Conservation (phyloP, 1,139 yeast genomes). For the Blastobotrys elegans region DNA sequence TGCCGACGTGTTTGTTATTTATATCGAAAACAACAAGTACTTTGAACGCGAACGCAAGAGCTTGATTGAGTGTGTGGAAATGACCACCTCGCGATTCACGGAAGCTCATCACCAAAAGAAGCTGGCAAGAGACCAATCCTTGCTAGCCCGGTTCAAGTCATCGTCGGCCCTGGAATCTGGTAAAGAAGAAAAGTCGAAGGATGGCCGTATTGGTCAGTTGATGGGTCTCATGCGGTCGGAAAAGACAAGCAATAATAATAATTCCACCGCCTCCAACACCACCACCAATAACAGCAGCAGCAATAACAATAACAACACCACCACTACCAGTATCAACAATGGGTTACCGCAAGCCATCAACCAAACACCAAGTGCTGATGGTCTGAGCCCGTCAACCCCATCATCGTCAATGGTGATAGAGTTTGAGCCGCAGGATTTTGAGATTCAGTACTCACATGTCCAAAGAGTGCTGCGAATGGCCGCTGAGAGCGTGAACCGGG, state of each 20-base stretch:
- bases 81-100: constrained; percentile 25
- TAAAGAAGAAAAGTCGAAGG: constrained; percentile 14
- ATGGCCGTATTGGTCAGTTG: constrained; percentile 30
- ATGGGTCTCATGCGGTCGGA: constrained; percentile 27
- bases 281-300: background rate
- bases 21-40: constrained; percentile 61
- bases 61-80: constrained; percentile 56
- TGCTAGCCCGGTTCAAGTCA: constrained; percentile 27
- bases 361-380: background rate
- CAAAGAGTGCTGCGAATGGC: constrained; percentile 65
- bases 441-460: constrained; percentile 37
- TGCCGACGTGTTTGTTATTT: constrained; percentile 69
- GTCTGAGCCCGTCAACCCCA: background rate
- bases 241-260: background rate
- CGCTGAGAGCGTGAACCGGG: constrained; percentile 76
- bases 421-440: constrained; percentile 18
- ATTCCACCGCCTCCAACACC: background rate
- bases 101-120: constrained; percentile 25
- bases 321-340: background rate
- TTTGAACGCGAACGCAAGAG: constrained; percentile 69
- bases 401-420: constrained; percentile 9
- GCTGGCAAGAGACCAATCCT: constrained; percentile 24
- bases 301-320: background rate
- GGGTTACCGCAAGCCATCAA: too few species aligned
- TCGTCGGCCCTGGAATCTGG: background rate